phyloP scores from a whole-genome alignment of 768 basidiomycete species.

The Collybia sordida region DNA sequence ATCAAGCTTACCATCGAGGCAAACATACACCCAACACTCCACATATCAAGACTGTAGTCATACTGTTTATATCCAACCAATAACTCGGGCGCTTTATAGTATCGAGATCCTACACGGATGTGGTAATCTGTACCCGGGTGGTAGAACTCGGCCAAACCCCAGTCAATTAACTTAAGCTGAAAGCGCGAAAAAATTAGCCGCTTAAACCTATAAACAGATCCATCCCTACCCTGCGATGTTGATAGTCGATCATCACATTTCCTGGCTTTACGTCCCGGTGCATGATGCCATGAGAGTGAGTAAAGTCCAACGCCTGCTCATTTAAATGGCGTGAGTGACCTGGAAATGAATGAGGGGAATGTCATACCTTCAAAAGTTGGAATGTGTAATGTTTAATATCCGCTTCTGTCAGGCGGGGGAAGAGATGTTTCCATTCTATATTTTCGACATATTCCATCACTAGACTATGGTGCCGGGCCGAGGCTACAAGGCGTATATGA shows the following conservation, averaged over 20 bases:
- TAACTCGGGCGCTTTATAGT: slow-evolving; percentile 75
- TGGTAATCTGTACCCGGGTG: slow-evolving; percentile 70
- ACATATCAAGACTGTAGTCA: slow-evolving; percentile 72
- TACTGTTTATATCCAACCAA: slow-evolving; percentile 72
- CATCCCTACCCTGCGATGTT: slow-evolving; percentile 51
- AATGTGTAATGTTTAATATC: slow-evolving; percentile 70
- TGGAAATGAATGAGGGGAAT: background rate
- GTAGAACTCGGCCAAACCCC: slow-evolving; percentile 79
- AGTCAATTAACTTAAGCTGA: slow-evolving; percentile 64
- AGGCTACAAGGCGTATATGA: slow-evolving; percentile 24
- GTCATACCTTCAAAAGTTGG: slow-evolving; percentile 54
- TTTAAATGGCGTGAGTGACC: too few relatives aligned
- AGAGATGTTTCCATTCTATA: slow-evolving; percentile 63
- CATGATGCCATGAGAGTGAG: slow-evolving; percentile 73
- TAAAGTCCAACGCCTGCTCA: slow-evolving; percentile 59
- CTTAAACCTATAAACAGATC: background rate
- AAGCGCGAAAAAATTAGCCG: slow-evolving; percentile 5
- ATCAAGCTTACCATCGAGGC: slow-evolving; percentile 59
- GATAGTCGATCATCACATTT: slow-evolving; percentile 76
- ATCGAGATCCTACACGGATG: slow-evolving; percentile 68
- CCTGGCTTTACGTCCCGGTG: slow-evolving; percentile 50
- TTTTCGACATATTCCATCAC: slow-evolving; percentile 71
- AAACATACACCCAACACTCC: slow-evolving; percentile 75
- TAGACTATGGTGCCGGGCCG: slow-evolving; percentile 60
- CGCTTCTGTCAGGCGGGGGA: slow-evolving; percentile 55